phyloP scores from a whole-genome alignment of 371 early-diverging fungal genomes.

The Saksenaea vasiformis region DNA sequence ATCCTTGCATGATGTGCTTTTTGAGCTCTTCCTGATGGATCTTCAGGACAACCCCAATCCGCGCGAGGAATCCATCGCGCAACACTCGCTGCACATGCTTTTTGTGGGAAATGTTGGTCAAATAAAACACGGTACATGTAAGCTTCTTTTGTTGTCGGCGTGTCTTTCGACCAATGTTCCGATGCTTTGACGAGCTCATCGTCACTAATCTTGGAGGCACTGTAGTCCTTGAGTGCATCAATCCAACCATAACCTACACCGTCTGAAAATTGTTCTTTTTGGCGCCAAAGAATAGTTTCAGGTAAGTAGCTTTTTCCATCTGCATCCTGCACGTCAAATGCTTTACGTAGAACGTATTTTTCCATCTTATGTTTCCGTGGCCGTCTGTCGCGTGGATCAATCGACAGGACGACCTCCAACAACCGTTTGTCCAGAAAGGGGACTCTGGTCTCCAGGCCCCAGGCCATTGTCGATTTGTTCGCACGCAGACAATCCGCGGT shows the following conservation, averaged over 20 bases:
- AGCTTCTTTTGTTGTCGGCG: slow-evolving; percentile 95
- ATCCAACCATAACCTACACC: slow-evolving; percentile 98
- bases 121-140: slow-evolving; percentile 92
- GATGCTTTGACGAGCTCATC: slow-evolving; percentile 70
- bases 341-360: slow-evolving; percentile 86
- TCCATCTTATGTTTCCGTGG: slow-evolving; percentile 77
- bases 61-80: slow-evolving; percentile 94
- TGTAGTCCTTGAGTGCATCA: slow-evolving; percentile 81
- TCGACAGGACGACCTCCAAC: slow-evolving; percentile 85
- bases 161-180: slow-evolving; percentile 82
- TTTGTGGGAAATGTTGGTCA: slow-evolving; percentile 90
- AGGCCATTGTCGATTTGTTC: slow-evolving; percentile 98
- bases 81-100: slow-evolving; percentile 85
- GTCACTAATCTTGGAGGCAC: slow-evolving; percentile 73
- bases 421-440: slow-evolving; percentile 93
- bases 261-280: slow-evolving; percentile 98
- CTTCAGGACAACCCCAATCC: slow-evolving; percentile 97
- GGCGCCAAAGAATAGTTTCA: slow-evolving; percentile 90
- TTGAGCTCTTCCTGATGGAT: slow-evolving; percentile 97
- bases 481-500: slow-evolving; percentile 95
- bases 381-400: slow-evolving; percentile 80
- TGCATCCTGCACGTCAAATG: slow-evolving; percentile 77
- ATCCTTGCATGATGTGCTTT: slow-evolving; percentile 61
- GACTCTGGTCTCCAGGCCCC: slow-evolving; percentile 97
- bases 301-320: slow-evolving; percentile 85